Percentiles rank a stretch among this genome's conserved stretches.
Conservation (phyloP, 2,329 filamentous ascomycete genomes). For the Talaromyces sp. region DNA sequence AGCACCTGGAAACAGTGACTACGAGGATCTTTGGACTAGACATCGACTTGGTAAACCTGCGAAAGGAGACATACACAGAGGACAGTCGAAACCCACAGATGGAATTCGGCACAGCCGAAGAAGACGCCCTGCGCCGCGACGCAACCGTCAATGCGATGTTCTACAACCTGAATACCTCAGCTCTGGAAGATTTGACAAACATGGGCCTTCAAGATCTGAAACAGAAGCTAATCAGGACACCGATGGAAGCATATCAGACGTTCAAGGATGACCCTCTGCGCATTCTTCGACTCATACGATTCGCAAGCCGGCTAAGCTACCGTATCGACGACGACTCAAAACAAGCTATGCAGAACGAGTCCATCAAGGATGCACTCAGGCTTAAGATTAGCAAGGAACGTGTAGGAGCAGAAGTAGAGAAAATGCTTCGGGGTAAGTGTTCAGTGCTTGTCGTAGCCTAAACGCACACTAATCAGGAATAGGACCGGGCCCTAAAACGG, state of each 20-base stretch:
- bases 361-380: constrained; percentile 72
- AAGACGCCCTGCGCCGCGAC: constrained; percentile 84
- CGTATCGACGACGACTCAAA: constrained; percentile 65
- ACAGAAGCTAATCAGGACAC: constrained; percentile 70
- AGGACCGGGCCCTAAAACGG: constrained; percentile 34
- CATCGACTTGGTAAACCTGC: constrained; percentile 88
- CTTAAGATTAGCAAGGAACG: constrained; percentile 89
- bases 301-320: constrained; percentile 79
- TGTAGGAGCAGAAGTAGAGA: constrained; percentile 79
- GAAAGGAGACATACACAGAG: constrained; percentile 86
- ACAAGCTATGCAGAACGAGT: constrained; percentile 66
- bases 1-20: constrained; percentile 88
- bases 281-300: constrained; percentile 79
- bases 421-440: constrained; percentile 69
- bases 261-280: constrained; percentile 91
- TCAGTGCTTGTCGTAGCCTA: background rate
- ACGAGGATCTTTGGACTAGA: constrained; percentile 80
- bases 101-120: constrained; percentile 86
- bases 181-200: constrained; percentile 79
- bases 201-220: constrained; percentile 69
- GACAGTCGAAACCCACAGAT: constrained; percentile 85
- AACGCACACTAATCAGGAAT: background rate
- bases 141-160: constrained; percentile 94
- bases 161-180: constrained; percentile 77
- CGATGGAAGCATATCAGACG: constrained; percentile 80